Percentiles rank a stretch among this genome's conserved stretches.
Evolutionary conservation across 176 grass and related monocot genomes (phyloP).

Genomic region (Oryza glaberrima): DNA sequence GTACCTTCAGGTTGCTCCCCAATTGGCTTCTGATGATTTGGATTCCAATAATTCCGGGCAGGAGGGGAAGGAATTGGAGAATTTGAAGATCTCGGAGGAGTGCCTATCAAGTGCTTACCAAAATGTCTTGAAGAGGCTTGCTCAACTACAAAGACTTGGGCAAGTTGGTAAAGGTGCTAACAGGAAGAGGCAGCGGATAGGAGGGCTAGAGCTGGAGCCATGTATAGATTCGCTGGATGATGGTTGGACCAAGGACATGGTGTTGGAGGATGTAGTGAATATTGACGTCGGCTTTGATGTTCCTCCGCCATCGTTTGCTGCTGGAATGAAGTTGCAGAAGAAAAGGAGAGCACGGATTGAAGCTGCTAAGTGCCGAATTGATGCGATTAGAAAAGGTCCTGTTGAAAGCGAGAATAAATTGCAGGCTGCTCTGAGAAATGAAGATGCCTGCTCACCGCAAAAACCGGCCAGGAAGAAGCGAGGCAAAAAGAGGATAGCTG

Average conservation of each 20-base stretch:
- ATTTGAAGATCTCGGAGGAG: constrained; percentile 57
- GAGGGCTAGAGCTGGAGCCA: constrained; percentile 46
- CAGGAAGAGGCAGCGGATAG: constrained; percentile 49
- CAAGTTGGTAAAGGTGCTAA: constrained; percentile 54
- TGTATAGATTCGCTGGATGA: constrained; percentile 43
- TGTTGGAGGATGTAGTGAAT: constrained; percentile 50
- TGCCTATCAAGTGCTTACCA: constrained; percentile 64
- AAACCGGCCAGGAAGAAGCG: constrained; percentile 33
- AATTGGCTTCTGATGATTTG: not conserved
- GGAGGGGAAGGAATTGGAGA: constrained; percentile 30
- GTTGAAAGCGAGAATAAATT: constrained; percentile 25
- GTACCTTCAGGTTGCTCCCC: constrained; percentile 51
- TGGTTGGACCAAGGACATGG: constrained; percentile 55
- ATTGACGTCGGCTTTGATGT: constrained; percentile 80
- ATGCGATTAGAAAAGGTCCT: constrained; percentile 63
- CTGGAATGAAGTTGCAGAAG: constrained; percentile 53
- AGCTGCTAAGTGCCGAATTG: constrained; percentile 76
- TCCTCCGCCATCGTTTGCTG: constrained; percentile 78
- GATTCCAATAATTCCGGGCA: constrained; percentile 42
- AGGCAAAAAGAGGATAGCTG: constrained; percentile 44
- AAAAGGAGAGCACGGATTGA: constrained; percentile 72
- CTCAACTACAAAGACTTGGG: constrained; percentile 54
- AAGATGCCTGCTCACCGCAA: constrained; percentile 34
- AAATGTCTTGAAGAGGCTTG: constrained; percentile 66
- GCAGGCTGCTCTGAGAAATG: constrained; percentile 10